These are phyloP conservation scores for Aspergillus sclerotialis DNA, from an alignment of 2,329 filamentous ascomycete species.

Conservation along the genomic window DNA sequence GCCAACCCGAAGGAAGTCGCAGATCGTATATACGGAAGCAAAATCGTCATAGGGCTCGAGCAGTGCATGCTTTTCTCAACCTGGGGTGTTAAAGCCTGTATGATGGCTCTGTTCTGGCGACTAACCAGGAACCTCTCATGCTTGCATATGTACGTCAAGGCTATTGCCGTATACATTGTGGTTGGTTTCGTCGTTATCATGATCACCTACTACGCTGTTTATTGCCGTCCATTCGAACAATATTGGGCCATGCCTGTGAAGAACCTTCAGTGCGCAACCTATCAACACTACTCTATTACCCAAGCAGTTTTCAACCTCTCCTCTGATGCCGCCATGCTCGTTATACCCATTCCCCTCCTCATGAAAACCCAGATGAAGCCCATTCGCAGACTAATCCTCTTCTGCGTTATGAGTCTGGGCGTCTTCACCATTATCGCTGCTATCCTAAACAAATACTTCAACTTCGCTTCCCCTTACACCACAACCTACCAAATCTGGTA, in stretches of 20 bases:
- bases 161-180: conserved; percentile 36
- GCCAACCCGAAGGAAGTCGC: conserved; percentile 33
- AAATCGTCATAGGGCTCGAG: conserved; percentile 44
- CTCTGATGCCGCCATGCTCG: conserved; percentile 33
- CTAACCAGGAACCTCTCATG: conserved; percentile 35
- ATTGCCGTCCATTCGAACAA: conserved; percentile 43
- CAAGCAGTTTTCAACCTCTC: conserved; percentile 41
- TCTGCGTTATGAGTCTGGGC: conserved; percentile 32
- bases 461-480: conserved; percentile 29
- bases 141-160: conserved; percentile 32
- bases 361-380: conserved; percentile 27
- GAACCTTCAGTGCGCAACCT: conserved; percentile 34
- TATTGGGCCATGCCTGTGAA: conserved; percentile 44
- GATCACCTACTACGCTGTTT: conserved; percentile 42
- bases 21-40: conserved; percentile 40
- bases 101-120: conserved; percentile 44
- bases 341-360: conserved; percentile 32
- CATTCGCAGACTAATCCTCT: conserved; percentile 26
- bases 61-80: conserved; percentile 44
- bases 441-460: conserved; percentile 44
- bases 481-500: conserved; percentile 38
- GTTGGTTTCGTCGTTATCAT: conserved; percentile 43
- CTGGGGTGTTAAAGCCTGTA: conserved; percentile 46
- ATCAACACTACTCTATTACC: conserved; percentile 35
- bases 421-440: conserved; percentile 38